These are phyloP conservation scores for Rutidosis leptorrhynchoides DNA, from an alignment of 129 eudicot species.

Conservation along the genomic window DNA sequence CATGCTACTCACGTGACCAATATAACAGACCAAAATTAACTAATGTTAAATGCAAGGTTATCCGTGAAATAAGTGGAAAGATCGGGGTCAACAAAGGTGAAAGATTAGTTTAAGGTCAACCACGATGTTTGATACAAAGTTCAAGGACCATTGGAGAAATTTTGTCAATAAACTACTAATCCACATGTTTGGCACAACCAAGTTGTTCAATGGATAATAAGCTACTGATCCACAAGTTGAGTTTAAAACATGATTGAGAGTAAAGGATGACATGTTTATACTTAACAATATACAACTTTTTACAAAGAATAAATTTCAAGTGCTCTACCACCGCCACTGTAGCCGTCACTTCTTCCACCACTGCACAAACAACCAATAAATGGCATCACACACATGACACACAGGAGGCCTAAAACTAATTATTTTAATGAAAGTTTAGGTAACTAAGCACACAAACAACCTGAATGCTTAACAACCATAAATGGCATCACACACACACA, in stretches of 20 bases:
- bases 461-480: background rate
- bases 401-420: background rate
- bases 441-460: background rate
- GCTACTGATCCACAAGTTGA: background rate
- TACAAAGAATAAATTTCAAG: constrained; percentile 14
- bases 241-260: background rate
- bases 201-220: too few relatives aligned
- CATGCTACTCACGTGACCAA: too few relatives aligned
- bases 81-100: too few relatives aligned
- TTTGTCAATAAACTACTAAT: too few relatives aligned
- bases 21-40: too few relatives aligned
- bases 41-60: too few relatives aligned
- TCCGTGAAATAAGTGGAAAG: too few relatives aligned
- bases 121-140: too few relatives aligned
- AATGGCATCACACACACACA: background rate
- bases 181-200: too few relatives aligned
- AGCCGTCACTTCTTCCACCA: constrained; percentile 68
- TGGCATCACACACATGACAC: too few relatives aligned
- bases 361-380: constrained; percentile 37
- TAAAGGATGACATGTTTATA: background rate
- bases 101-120: too few relatives aligned
- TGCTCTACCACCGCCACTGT: constrained; percentile 36
- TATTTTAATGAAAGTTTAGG: background rate
- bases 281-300: constrained; percentile 17
- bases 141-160: too few relatives aligned